phyloP scores from a whole-genome alignment of 2,329 filamentous ascomycete species.

The Aspergillus proliferans region DNA sequence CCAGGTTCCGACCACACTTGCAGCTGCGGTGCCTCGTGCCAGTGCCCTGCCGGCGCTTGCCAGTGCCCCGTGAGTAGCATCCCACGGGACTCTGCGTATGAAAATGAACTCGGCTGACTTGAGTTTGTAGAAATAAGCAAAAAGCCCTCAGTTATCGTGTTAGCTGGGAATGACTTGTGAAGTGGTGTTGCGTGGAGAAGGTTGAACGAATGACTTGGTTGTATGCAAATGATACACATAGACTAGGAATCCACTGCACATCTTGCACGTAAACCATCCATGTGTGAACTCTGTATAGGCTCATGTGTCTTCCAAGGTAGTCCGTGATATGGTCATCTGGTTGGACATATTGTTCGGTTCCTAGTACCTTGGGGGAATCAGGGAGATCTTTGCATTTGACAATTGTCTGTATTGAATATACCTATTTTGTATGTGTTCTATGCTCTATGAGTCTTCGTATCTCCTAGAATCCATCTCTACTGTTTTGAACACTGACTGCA shows the following conservation, averaged over 20 bases:
- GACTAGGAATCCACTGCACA: too few relatives aligned
- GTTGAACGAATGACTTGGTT: too few relatives aligned
- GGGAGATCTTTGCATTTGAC: not conserved
- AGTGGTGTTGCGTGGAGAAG: too few relatives aligned
- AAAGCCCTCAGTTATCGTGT: too few relatives aligned
- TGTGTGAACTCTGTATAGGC: too few relatives aligned
- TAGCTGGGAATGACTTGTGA: too few relatives aligned
- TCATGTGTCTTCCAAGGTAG: too few relatives aligned
- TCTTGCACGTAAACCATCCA: too few relatives aligned
- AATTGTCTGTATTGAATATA: not conserved
- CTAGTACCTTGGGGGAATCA: not conserved
- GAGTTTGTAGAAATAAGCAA: too few relatives aligned
- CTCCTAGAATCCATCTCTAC: not conserved
- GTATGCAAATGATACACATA: too few relatives aligned
- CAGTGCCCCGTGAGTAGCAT: slow-evolving; percentile 30
- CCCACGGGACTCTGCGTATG: not conserved
- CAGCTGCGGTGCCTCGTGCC: slow-evolving; percentile 37
- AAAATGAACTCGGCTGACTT: not conserved
- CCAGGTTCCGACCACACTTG: slow-evolving; percentile 33
- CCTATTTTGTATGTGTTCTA: not conserved
- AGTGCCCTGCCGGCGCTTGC: slow-evolving; percentile 36
- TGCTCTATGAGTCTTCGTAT: not conserved
- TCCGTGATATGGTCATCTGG: too few relatives aligned
- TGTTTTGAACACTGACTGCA: not conserved
- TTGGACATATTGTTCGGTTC: not conserved